Evolutionary conservation across 352 stramenopile species (phyloP).

Genomic region (Pelagophyceae sp.): DNA sequence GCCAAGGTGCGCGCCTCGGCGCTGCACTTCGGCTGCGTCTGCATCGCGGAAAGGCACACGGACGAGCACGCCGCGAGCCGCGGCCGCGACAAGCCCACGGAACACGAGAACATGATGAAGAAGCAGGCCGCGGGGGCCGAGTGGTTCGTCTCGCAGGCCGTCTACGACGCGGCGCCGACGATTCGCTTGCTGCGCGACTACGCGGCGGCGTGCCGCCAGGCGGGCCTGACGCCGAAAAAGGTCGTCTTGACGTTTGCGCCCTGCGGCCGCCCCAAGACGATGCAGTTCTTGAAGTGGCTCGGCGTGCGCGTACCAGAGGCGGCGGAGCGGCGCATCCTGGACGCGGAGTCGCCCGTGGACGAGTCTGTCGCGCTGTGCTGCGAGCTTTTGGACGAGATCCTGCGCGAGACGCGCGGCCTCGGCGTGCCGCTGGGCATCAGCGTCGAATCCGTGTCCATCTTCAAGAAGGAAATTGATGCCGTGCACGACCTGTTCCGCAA

Average conservation of each 20-base stretch:
- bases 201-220: slow-evolving; percentile 36
- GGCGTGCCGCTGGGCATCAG: slow-evolving; percentile 44
- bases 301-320: slow-evolving; percentile 42
- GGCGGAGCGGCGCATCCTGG: slow-evolving; percentile 40
- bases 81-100: slow-evolving; percentile 33
- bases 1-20: slow-evolving; percentile 13
- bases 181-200: slow-evolving; percentile 48
- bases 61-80: slow-evolving; percentile 35
- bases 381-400: slow-evolving; percentile 35
- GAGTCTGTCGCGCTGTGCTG: slow-evolving; percentile 39
- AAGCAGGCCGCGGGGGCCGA: slow-evolving; percentile 44
- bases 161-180: slow-evolving; percentile 43
- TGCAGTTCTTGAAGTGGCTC: slow-evolving; percentile 53
- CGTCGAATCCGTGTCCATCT: slow-evolving; percentile 48
- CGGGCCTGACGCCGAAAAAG: slow-evolving; percentile 39
- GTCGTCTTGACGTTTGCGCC: slow-evolving; percentile 49
- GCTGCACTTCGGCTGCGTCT: slow-evolving; percentile 48
- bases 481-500: slow-evolving; percentile 43
- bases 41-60: slow-evolving; percentile 48
- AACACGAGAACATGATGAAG: slow-evolving; percentile 47
- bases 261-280: slow-evolving; percentile 41
- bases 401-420: slow-evolving; percentile 33
- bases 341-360: slow-evolving; percentile 38
- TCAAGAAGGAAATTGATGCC: slow-evolving; percentile 49
- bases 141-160: slow-evolving; percentile 49